A percentile compares a stretch with the other conserved stretches of the same genome.
Conservation (phyloP, 164 flowering plant genomes). For the Santalum album region DNA sequence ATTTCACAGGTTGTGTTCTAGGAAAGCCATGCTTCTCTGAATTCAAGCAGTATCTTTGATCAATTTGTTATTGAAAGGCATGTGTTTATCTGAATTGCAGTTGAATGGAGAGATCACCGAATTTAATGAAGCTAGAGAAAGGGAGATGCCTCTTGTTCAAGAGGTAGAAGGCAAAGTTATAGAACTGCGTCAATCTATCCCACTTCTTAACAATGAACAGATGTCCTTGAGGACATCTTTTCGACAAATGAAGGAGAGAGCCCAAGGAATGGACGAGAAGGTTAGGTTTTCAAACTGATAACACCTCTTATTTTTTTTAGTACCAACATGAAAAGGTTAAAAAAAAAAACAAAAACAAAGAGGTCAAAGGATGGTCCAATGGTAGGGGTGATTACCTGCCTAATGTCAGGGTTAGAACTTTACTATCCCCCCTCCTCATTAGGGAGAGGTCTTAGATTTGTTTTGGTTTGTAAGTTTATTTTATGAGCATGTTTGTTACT, state of each 20-base stretch:
- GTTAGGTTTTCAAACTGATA: conserved; percentile 19
- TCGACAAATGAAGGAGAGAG: conserved; percentile 52
- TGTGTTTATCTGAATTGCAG: conserved; percentile 28
- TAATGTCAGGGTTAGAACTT: too few species aligned
- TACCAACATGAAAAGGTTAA: too few species aligned
- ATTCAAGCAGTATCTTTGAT: neutral
- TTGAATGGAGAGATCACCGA: conserved; percentile 50
- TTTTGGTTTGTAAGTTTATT: too few species aligned
- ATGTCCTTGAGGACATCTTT: conserved; percentile 44
- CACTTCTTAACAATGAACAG: conserved; percentile 67
- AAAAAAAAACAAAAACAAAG: too few species aligned
- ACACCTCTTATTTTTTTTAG: neutral
- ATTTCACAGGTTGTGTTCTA: conserved; percentile 41
- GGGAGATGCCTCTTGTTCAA: conserved; percentile 60
- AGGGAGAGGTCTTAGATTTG: too few species aligned
- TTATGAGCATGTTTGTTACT: too few species aligned
- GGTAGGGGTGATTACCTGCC: too few species aligned
- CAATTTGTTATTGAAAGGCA: neutral
- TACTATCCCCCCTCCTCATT: too few species aligned
- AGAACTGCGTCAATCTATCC: conserved; percentile 55
- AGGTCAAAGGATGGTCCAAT: too few species aligned
- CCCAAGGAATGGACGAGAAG: conserved; percentile 61
- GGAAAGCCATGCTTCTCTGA: neutral
- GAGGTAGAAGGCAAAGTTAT: conserved; percentile 58
- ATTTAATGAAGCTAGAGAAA: conserved; percentile 44